Base-by-base conservation (phyloP, 73 alveolate species). In the Halteria grandinella region DNA sequence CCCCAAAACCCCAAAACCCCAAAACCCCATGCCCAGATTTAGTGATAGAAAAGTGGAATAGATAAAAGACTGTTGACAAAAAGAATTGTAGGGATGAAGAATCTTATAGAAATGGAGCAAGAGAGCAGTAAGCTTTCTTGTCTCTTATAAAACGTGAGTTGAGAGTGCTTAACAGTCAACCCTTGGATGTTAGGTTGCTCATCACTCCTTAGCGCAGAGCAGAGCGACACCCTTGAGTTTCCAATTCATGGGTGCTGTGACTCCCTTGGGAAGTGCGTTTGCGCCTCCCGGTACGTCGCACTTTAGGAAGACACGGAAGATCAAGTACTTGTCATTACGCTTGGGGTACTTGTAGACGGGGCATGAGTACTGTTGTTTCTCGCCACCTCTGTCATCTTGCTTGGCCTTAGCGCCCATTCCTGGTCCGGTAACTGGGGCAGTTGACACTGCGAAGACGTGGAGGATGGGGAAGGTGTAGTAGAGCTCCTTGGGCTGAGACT, bases 281-380 rank as follows among this genome's bases (percentile, higher is more conserved):
- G 59, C 34, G 24, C 83, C 83, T 75, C 97, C 92, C 58, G 88
- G 93, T 59, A 97, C 93, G 83, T 95, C 97, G 62, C 96, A 83
- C 59, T 91, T 95, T 37, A 97, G 93, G 82, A 91, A 87, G 84
- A 95, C 96, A 75, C 98, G 94, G 97, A 96, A 96, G 88, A 97
- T 97, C 74, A 96, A 89, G 91, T 97, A 97, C 59, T 94, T 94
- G 63, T 97, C 98, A 48, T 93, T 85, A 76, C 99, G 78, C 86
- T 91, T 93, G 32, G 96, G 97, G 71, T 94, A 96, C 86, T 96
- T 96, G 93, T 95, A 95, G 39, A 93, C 95, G 50, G 99, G 98
- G 80, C 98, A 93, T 28, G 89, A 73, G 89, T 95, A 90, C 24
- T 79, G 75, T 2, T 74, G 24, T 39, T 73, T 73, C 53, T 73